Percentiles rank a stretch among this genome's conserved stretches.
Evolutionary conservation across 2,329 filamentous ascomycete genomes (phyloP).

Genomic region (Penicillium olsonii): DNA sequence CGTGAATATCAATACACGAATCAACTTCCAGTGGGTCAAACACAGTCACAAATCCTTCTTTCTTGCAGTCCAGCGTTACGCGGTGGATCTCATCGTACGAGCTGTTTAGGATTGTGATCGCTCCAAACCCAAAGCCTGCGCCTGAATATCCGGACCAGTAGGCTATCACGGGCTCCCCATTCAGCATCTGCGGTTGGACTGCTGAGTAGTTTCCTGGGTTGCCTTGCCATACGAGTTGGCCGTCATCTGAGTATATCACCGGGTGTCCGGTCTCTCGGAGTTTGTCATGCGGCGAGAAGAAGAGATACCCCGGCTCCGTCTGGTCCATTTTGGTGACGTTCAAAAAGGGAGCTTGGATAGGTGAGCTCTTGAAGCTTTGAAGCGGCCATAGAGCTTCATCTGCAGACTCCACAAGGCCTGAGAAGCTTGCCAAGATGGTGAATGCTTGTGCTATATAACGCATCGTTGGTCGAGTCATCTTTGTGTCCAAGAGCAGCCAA

Average conservation of each 20-base stretch:
- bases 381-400: conserved; percentile 18
- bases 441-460: conserved; percentile 4
- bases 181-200: conserved; percentile 23
- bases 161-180: conserved; percentile 24
- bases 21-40: conserved; percentile 8
- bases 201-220: conserved; percentile 13
- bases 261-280: conserved; percentile 9
- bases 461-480: neutral
- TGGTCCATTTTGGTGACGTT: conserved; percentile 27
- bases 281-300: conserved; percentile 16
- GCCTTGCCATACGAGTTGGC: conserved; percentile 30
- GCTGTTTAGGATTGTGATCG: conserved; percentile 23
- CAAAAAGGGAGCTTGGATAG: conserved; percentile 15
- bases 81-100: conserved; percentile 26
- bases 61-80: conserved; percentile 15
- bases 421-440: conserved; percentile 7
- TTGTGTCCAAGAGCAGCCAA: neutral
- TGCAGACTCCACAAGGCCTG: conserved; percentile 5
- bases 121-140: conserved; percentile 21
- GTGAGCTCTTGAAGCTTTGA: conserved; percentile 19
- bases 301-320: conserved; percentile 26
- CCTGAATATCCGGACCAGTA: conserved; percentile 26
- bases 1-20: conserved; percentile 30
- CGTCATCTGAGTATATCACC: conserved; percentile 26
- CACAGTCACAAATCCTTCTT: conserved; percentile 14